Base-by-base conservation (phyloP, 805 yeast species). In the Schwanniomyces polymorphus region DNA sequence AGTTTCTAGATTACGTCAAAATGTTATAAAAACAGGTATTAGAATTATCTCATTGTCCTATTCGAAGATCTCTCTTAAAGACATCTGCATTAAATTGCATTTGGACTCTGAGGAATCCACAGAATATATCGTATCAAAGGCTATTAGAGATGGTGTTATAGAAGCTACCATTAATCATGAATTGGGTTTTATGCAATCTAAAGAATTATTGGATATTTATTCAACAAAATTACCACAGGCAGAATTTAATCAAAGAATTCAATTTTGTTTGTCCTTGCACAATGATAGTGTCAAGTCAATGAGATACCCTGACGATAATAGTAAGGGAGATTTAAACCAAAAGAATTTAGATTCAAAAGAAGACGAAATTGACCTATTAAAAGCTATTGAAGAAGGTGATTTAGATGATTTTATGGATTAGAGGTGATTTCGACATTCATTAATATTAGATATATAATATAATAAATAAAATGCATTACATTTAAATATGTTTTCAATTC, bases 1-100 rank as follows among this genome's bases (percentile, higher is more conserved):
- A 57, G 94, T 94, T 39, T 78, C 90, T 40, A 82, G 98, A 60
- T 78, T 94, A 62, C 87, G 97, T 65, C 97, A 96, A 63, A 94
- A 92, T 65, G 99, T 94, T 51, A 94, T 94, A 70, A 94, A 92
- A 72, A 91, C 99, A 1, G 99, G 99, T 61, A 90, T 94, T 51
- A 82, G 98, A 67, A 87, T 89, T 60, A 89, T 94, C 61, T 88
- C 97, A 10, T 74, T 94, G 59, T 85, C 97, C 6, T 94, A 94
- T 73, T 87, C 94, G 50, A 85, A 82, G 64, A 94, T 94, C 51
- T 88, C 97, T 3, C 78, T 94, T 59, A 88, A 86, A 67, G 99
- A 94, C 63, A 91, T 94, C 47, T 94, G 99, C 68, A 80, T 94
- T 59, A 89, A 92, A 63, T 80, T 94, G 63, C 91, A 88, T 57